Evolutionary conservation across 2,329 filamentous ascomycete species (phyloP).

Genomic region (Sclerotinia subarctica): DNA sequence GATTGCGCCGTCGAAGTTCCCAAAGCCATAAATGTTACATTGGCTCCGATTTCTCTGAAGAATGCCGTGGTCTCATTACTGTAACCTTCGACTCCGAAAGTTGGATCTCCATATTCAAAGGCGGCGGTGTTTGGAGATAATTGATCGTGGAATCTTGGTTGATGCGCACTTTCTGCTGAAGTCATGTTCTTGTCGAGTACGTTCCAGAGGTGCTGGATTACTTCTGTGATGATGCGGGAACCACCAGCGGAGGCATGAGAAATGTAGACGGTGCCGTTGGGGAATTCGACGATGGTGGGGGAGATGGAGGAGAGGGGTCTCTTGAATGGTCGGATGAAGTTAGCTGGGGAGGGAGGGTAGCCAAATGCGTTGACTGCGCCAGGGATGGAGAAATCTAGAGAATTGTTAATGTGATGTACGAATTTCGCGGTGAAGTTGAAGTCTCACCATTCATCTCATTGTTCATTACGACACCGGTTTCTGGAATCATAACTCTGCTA

Average conservation of each 20-base stretch:
- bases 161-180: constrained; percentile 51
- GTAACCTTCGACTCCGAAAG: constrained; percentile 44
- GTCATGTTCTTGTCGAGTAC: constrained; percentile 56
- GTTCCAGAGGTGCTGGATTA: constrained; percentile 62
- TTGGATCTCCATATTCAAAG: constrained; percentile 51
- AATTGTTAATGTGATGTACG: neutral
- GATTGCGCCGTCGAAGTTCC: constrained; percentile 61
- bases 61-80: constrained; percentile 59
- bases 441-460: constrained; percentile 57
- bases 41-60: constrained; percentile 55
- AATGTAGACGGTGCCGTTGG: constrained; percentile 56
- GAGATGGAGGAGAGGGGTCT: constrained; percentile 63
- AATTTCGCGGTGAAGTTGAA: constrained; percentile 38
- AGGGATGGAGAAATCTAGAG: constrained; percentile 62
- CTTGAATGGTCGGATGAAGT: constrained; percentile 64
- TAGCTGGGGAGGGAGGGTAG: constrained; percentile 59
- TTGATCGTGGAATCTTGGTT: constrained; percentile 63
- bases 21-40: constrained; percentile 56
- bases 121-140: constrained; percentile 53
- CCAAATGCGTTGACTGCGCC: constrained; percentile 63
- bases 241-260: constrained; percentile 63
- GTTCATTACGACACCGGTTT: constrained; percentile 69
- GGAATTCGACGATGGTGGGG: constrained; percentile 60
- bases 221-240: constrained; percentile 63
- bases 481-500: constrained; percentile 57